phyloP scores from a whole-genome alignment of 2,329 filamentous ascomycete species.

The Botryosphaeria agaves region DNA sequence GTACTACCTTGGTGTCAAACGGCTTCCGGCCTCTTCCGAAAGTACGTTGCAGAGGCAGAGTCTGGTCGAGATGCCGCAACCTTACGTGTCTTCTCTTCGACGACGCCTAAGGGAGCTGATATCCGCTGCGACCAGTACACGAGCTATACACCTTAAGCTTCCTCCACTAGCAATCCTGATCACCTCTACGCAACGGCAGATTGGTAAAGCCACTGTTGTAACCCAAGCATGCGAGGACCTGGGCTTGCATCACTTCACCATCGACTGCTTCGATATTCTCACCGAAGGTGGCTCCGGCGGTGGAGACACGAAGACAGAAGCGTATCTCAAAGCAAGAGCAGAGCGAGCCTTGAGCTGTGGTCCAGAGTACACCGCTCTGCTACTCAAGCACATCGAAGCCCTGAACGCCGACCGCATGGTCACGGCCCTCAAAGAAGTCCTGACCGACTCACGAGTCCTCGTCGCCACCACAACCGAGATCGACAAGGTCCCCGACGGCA shows the following conservation, averaged over 20 bases:
- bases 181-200: slow-evolving; percentile 80
- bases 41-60: slow-evolving; percentile 39
- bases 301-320: slow-evolving; percentile 86
- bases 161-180: slow-evolving; percentile 78
- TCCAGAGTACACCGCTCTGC: slow-evolving; percentile 59
- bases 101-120: slow-evolving; percentile 68
- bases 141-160: slow-evolving; percentile 73
- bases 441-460: slow-evolving; percentile 63
- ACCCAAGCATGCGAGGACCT: slow-evolving; percentile 68
- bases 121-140: slow-evolving; percentile 70
- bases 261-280: slow-evolving; percentile 86
- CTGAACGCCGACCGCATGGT: slow-evolving; percentile 84
- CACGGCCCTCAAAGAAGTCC: slow-evolving; percentile 64
- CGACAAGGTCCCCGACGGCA: slow-evolving; percentile 80
- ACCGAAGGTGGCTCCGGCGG: slow-evolving; percentile 80
- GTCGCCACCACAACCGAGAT: slow-evolving; percentile 91
- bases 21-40: slow-evolving; percentile 36
- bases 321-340: slow-evolving; percentile 69
- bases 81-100: slow-evolving; percentile 26
- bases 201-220: slow-evolving; percentile 76
- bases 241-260: slow-evolving; percentile 72
- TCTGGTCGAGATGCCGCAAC: slow-evolving; percentile 20
- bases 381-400: slow-evolving; percentile 83
- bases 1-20: slow-evolving; percentile 70
- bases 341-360: slow-evolving; percentile 84